Conservation (phyloP, 108 stramenopile species). For the Cyclotella sp. region DNA sequence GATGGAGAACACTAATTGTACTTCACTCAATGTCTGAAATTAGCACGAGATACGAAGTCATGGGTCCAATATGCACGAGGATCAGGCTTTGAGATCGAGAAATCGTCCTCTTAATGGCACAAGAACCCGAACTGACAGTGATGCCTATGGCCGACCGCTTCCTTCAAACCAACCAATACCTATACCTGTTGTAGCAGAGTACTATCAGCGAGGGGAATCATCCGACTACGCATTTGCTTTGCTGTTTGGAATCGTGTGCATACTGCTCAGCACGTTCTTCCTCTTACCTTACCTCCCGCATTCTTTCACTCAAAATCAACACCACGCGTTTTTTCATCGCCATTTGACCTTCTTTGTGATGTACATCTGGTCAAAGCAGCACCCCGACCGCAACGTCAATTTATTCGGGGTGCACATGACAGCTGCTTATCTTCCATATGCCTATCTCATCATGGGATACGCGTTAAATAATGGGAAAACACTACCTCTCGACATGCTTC, state of each 20-base stretch:
- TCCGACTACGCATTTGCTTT: conserved; percentile 39
- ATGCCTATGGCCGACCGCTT: not conserved
- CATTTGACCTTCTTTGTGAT: conserved; percentile 36
- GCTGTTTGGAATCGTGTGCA: conserved; percentile 33
- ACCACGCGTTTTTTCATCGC: conserved; percentile 33
- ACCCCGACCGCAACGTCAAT: conserved; percentile 35
- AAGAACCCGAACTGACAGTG: not conserved
- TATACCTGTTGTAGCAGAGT: conserved; percentile 24
- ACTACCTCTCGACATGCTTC: conserved; percentile 47
- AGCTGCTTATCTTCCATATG: conserved; percentile 43
- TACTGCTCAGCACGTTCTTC: conserved; percentile 27
- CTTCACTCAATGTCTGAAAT: conserved; percentile 46
- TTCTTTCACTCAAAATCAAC: conserved; percentile 12
- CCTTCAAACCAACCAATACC: not conserved
- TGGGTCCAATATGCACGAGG: conserved; percentile 50
- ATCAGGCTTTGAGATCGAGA: not conserved
- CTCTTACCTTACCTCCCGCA: conserved; percentile 24
- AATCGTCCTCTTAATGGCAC: not conserved
- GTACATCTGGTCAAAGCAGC: conserved; percentile 51
- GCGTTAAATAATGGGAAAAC: conserved; percentile 39
- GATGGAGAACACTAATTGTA: conserved; percentile 28
- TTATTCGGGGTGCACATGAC: conserved; percentile 30
- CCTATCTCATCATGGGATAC: conserved; percentile 38
- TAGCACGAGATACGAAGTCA: conserved; percentile 39
- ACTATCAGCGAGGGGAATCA: conserved; percentile 33